phyloP scores from a whole-genome alignment of 2,329 filamentous ascomycete species.

The Colletotrichum chrysophilum region DNA sequence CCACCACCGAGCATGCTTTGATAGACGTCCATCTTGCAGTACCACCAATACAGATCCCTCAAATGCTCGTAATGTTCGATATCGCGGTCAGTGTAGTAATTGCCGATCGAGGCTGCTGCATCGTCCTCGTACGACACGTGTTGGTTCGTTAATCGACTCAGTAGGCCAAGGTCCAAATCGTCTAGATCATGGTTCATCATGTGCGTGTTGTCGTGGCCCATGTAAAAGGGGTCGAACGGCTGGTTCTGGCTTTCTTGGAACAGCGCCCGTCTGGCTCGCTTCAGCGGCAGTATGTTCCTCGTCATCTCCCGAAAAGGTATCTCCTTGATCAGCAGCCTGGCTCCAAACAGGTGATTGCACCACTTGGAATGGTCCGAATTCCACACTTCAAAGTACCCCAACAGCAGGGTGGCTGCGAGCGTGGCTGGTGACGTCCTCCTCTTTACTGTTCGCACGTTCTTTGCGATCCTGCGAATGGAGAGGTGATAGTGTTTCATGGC shows the following conservation, averaged over 20 bases:
- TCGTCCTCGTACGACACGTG: slow-evolving; percentile 30
- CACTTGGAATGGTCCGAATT: slow-evolving; percentile 94
- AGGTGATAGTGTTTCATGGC: slow-evolving; percentile 93
- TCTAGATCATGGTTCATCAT: slow-evolving; percentile 34
- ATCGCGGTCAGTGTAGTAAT: slow-evolving; percentile 61
- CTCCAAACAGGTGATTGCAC: slow-evolving; percentile 90
- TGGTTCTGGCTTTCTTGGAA: slow-evolving; percentile 40
- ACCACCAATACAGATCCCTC: slow-evolving; percentile 95
- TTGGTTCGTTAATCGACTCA: slow-evolving; percentile 46
- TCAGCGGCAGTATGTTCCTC: slow-evolving; percentile 70
- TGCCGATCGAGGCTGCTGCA: slow-evolving; percentile 23
- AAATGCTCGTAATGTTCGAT: slow-evolving; percentile 81
- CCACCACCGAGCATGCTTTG: slow-evolving; percentile 91
- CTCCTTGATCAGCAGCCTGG: slow-evolving; percentile 81
- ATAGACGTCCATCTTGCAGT: slow-evolving; percentile 90
- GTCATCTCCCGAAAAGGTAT: slow-evolving; percentile 80
- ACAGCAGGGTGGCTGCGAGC: slow-evolving; percentile 83
- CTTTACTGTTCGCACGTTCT: slow-evolving; percentile 71
- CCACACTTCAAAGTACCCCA: slow-evolving; percentile 95
- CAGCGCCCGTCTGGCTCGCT: slow-evolving; percentile 44
- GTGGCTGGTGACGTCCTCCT: slow-evolving; percentile 79
- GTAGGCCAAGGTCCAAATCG: slow-evolving; percentile 45
- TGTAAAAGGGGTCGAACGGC: slow-evolving; percentile 28
- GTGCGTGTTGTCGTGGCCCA: slow-evolving; percentile 24
- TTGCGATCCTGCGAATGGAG: slow-evolving; percentile 78